A percentile compares a stretch with the other conserved stretches of the same genome.
Conservation (phyloP, 1,139 yeast genomes). For the Suhomyces bolitotheri region DNA sequence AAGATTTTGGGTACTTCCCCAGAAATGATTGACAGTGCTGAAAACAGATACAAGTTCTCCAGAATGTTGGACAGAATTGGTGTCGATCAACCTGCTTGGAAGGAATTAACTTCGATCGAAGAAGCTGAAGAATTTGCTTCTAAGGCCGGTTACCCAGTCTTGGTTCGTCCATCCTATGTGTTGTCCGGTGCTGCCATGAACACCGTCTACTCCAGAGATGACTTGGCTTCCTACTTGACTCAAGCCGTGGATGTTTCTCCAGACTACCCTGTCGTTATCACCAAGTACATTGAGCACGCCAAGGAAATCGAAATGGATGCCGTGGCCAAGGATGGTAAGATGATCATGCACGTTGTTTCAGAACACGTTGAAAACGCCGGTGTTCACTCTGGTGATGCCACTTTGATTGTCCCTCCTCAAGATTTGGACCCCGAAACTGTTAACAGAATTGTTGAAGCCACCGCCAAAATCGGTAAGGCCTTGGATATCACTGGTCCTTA, state of each 20-base stretch:
- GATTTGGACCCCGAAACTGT: slow-evolving; percentile 92
- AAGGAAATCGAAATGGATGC: slow-evolving; percentile 99
- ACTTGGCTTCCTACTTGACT: slow-evolving; percentile 80
- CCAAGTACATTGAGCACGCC: slow-evolving; percentile 96
- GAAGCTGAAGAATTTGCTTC: slow-evolving; percentile 95
- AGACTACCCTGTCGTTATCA: slow-evolving; percentile 96
- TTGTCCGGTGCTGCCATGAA: slow-evolving; percentile 99
- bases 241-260: slow-evolving; percentile 98
- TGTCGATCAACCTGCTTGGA: slow-evolving; percentile 99
- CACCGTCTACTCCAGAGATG: slow-evolving; percentile 88
- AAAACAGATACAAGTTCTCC: slow-evolving; percentile 95
- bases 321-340: slow-evolving; percentile 91
- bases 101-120: slow-evolving; percentile 88
- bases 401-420: slow-evolving; percentile 95
- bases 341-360: slow-evolving; percentile 96
- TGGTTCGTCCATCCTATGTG: slow-evolving; percentile 97
- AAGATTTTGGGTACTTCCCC: slow-evolving; percentile 97
- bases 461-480: slow-evolving; percentile 95
- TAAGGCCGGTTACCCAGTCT: slow-evolving; percentile 88
- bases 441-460: slow-evolving; percentile 86
- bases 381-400: slow-evolving; percentile 99
- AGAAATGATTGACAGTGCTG: slow-evolving; percentile 98
- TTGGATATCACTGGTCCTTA: slow-evolving; percentile 97
- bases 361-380: slow-evolving; percentile 99
- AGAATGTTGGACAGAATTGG: slow-evolving; percentile 96